These are phyloP conservation scores for Barnettozyma californica DNA, from an alignment of 805 yeast species.

Conservation along the genomic window DNA sequence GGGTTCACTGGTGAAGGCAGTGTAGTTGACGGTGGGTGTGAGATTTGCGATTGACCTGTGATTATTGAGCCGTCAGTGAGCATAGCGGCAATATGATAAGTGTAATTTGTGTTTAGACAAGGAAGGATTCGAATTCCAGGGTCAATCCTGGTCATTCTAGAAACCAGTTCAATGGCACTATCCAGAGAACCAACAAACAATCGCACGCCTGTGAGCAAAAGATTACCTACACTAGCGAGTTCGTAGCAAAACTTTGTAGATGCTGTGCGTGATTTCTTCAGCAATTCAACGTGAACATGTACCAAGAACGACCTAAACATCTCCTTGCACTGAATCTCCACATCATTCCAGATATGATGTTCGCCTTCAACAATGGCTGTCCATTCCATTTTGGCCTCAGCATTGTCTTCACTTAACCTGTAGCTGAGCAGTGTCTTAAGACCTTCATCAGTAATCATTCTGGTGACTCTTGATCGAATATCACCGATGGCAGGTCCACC, in stretches of 20 bases:
- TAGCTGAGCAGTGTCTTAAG: conserved; percentile 36
- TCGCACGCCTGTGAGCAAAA: conserved; percentile 77
- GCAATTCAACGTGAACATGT: conserved; percentile 70
- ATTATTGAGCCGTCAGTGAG: conserved; percentile 65
- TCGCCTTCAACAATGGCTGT: conserved; percentile 69
- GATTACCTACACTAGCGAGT: conserved; percentile 79
- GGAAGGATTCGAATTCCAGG: conserved; percentile 58
- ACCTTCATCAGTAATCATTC: conserved; percentile 56
- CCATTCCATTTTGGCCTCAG: conserved; percentile 70
- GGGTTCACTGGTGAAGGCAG: conserved; percentile 1
- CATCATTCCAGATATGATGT: conserved; percentile 59
- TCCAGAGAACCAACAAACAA: conserved; percentile 81
- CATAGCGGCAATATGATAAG: conserved; percentile 79
- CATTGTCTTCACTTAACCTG: conserved; percentile 44
- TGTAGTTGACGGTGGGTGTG: conserved; percentile 68
- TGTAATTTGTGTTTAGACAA: conserved; percentile 77
- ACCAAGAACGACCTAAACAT: conserved; percentile 72
- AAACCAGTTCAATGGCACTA: conserved; percentile 71
- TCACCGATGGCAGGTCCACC: conserved; percentile 98
- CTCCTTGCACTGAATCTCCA: conserved; percentile 57
- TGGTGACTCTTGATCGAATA: conserved; percentile 71
- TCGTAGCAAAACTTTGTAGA: conserved; percentile 63
- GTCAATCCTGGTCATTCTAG: conserved; percentile 59
- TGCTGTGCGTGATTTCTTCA: conserved; percentile 56
- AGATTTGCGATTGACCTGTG: conserved; percentile 89